Evolutionary conservation across 208 protist species (phyloP).

Genomic region (Phytomonas sp.): DNA sequence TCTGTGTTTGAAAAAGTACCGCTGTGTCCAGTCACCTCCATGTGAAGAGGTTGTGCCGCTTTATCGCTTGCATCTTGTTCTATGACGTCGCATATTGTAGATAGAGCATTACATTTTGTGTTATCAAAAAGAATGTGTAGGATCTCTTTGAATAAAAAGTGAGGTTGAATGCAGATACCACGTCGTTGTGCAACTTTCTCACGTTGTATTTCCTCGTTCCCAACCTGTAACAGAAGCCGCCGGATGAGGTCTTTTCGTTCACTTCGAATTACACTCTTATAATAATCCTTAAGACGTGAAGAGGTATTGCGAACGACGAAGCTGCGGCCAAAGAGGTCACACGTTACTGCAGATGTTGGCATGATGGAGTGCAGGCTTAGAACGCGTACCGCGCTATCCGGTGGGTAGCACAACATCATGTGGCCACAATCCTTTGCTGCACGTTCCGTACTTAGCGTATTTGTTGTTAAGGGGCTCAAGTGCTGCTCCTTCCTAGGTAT

Average conservation of each 20-base stretch:
- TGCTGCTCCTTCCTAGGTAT: slow-evolving; percentile 10
- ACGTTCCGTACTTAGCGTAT: background rate
- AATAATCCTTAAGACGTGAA: slow-evolving; percentile 26
- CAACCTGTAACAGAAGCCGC: slow-evolving; percentile 23
- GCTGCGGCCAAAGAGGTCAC: slow-evolving; percentile 50
- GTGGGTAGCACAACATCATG: slow-evolving; percentile 17
- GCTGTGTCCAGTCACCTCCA: background rate
- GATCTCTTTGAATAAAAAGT: background rate
- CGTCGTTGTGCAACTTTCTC: slow-evolving; percentile 12
- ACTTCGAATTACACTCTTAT: slow-evolving; percentile 31
- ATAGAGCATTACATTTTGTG: background rate
- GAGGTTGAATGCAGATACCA: slow-evolving; percentile 7
- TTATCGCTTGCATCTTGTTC: background rate
- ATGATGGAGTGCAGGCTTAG: slow-evolving; percentile 56
- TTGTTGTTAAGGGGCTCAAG: background rate
- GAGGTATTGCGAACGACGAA: slow-evolving; percentile 56
- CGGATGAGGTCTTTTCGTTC: slow-evolving; percentile 28
- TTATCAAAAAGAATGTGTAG: background rate
- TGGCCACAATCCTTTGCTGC: slow-evolving; percentile 4
- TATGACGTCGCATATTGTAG: background rate
- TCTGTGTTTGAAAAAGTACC: background rate
- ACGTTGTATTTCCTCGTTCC: slow-evolving; percentile 20
- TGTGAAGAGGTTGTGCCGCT: background rate
- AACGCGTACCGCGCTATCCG: slow-evolving; percentile 26
- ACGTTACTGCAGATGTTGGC: slow-evolving; percentile 44